Evolutionary conservation across 192 early-diverging fungal species (phyloP), one percentile per base, ranked within the genome.

Genomic region (Ambispora gerdemannii): DNA sequence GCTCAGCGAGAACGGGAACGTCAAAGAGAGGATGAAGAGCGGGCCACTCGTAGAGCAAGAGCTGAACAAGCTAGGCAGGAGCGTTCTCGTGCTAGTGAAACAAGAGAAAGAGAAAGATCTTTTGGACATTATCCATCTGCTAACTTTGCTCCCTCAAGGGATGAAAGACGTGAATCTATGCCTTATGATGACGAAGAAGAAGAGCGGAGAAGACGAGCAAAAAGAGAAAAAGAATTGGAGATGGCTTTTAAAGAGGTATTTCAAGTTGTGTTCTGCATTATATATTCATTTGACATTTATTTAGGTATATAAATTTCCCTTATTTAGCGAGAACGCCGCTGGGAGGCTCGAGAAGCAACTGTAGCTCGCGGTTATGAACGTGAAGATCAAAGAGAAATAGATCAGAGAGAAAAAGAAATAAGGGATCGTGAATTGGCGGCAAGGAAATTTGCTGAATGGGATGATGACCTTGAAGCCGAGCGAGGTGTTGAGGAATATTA

Each of bases 401-500:
- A 83, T 32, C 65, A 74, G 27, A 73, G 73, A 22, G 74, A 80
- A 30, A 53, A 77, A 33, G 76, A 74, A 62, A 65, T 50, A 50
- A 69, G 67, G 43, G 69, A 71, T 25, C 59, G 74, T 38, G 84
- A 83, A 61, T 43, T 73, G n/a, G 78, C 80, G 80, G 73, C 76
- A 17, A 63, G 72, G 31, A 74, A 78, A 25, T 76, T 90, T 33
- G 79, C 79, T 6, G 84, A 87, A 47, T 94, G 80, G 80, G 84
- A 94, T 72, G 93, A 94, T 74, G 90, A 93, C 63, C 67, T 77
- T 17, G 89, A 91, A 63, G 66, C 68, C 32, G 83, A 84, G 33
- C 74, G 72, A 33, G 84, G 83, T 0, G 76, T 82, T 17, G 86
- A 94, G 30, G 81, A 89, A 63, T 97, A 88, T 72, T 97, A 91